phyloP scores from a whole-genome alignment of 306 rosid genomes.

The Lagenaria siceraria region DNA sequence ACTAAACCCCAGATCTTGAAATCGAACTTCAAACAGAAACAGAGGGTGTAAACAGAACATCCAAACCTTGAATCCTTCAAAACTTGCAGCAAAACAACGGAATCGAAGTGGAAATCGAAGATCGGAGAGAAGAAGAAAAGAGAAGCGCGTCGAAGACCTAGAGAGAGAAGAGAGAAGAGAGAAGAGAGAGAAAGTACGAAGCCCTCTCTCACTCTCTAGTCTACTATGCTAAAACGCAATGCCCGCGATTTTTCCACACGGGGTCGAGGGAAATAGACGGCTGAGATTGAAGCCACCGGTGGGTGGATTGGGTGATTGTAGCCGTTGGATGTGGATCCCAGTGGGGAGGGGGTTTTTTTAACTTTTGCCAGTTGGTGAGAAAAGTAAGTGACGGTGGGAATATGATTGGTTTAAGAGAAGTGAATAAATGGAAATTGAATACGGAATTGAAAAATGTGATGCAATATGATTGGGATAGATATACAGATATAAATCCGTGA shows the following conservation, averaged over 20 bases:
- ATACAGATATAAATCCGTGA: neutral
- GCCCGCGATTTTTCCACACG: neutral
- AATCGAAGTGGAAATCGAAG: neutral
- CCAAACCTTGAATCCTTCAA: neutral
- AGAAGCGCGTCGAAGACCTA: conserved; percentile 7
- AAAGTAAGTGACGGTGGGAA: neutral
- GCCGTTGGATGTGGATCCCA: neutral
- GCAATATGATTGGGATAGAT: neutral
- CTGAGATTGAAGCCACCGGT: neutral
- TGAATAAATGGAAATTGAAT: neutral
- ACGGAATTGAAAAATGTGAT: neutral
- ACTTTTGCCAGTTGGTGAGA: neutral
- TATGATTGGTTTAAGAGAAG: neutral
- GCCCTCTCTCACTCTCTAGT: neutral
- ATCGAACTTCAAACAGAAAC: neutral
- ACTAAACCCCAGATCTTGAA: neutral
- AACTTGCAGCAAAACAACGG: neutral
- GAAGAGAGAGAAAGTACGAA: neutral
- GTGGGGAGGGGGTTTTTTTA: neutral
- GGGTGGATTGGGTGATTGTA: neutral
- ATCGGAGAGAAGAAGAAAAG: neutral
- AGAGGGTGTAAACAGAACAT: neutral
- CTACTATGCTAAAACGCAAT: neutral
- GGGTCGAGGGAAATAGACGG: neutral
- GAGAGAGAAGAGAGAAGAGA: neutral